Evolutionary conservation across 2,329 filamentous ascomycete genomes (phyloP).

Genomic region (Cladosporium halotolerans): DNA sequence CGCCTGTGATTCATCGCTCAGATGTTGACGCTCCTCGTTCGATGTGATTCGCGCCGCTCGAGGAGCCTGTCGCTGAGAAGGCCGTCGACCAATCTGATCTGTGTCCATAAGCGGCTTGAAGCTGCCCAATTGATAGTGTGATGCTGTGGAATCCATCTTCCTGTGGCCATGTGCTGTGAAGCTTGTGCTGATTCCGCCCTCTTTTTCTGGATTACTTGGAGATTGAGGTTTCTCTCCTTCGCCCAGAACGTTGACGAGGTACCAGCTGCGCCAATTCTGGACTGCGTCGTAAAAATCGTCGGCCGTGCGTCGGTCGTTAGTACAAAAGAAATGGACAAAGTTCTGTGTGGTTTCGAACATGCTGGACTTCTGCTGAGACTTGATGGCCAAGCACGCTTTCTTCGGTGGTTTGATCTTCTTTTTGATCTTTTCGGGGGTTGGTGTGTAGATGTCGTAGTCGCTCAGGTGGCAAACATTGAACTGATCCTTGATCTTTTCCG

Average conservation of each 20-base stretch:
- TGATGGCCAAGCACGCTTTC: constrained; percentile 77
- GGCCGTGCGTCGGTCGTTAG: constrained; percentile 63
- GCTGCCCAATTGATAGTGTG: constrained; percentile 57
- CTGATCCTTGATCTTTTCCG: constrained; percentile 58
- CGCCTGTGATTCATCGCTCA: constrained; percentile 19
- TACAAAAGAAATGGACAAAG: constrained; percentile 88
- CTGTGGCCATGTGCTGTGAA: constrained; percentile 12
- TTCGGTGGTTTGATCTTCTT: constrained; percentile 77
- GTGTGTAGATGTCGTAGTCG: constrained; percentile 86
- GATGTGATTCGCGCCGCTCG: not conserved
- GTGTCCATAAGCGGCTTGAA: constrained; percentile 64
- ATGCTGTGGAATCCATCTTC: constrained; percentile 33
- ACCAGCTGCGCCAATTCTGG: constrained; percentile 87
- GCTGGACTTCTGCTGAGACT: constrained; percentile 81
- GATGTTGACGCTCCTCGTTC: constrained; percentile 11
- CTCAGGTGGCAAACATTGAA: constrained; percentile 74
- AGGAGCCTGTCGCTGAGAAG: constrained; percentile 10
- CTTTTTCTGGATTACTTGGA: not conserved
- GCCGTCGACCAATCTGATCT: constrained; percentile 48
- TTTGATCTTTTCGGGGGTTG: constrained; percentile 60
- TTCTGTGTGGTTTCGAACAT: constrained; percentile 78
- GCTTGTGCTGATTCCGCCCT: constrained; percentile 8
- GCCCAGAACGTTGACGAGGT: constrained; percentile 67
- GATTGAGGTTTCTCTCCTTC: constrained; percentile 39
- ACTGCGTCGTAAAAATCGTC: constrained; percentile 64